These are phyloP conservation scores for Paratinospora sagittata DNA, from an alignment of 164 flowering plant species.

Conservation along the genomic window DNA sequence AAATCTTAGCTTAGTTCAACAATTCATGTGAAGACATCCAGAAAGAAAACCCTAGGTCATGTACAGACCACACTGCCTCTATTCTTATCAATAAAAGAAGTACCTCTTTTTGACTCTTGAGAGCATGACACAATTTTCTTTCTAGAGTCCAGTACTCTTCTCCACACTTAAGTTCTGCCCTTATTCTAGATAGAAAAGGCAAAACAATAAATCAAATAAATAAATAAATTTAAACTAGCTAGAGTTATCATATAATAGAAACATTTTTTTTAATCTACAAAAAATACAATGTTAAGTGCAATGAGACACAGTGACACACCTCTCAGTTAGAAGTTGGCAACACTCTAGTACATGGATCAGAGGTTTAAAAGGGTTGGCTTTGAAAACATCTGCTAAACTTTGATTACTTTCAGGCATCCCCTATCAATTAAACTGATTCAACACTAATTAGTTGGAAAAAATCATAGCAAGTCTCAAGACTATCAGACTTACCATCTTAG, in stretches of 20 bases:
- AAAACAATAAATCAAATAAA: too few relatives aligned
- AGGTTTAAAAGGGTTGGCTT: slow-evolving; percentile 48
- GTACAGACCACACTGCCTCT: neutral
- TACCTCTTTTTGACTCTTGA: slow-evolving; percentile 47
- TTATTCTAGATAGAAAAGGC: slow-evolving; percentile 37
- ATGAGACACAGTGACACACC: slow-evolving; percentile 67
- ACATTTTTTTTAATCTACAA: neutral
- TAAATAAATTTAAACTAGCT: slow-evolving; percentile 6
- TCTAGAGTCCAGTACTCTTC: slow-evolving; percentile 88
- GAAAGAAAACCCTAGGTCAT: too few relatives aligned
- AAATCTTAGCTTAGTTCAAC: neutral
- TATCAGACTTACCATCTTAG: slow-evolving; percentile 17
- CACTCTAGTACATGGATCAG: slow-evolving; percentile 47
- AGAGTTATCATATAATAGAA: neutral
- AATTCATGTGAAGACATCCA: neutral
- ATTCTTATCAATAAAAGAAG: neutral
- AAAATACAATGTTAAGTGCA: neutral
- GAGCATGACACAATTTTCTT: slow-evolving; percentile 68
- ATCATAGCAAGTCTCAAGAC: slow-evolving; percentile 5
- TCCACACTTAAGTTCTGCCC: slow-evolving; percentile 60
- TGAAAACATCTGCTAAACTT: slow-evolving; percentile 22
- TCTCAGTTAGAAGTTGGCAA: slow-evolving; percentile 52
- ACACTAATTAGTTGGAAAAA: neutral
- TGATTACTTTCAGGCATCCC: slow-evolving; percentile 30
- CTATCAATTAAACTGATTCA: slow-evolving; percentile 7